Evolutionary conservation across 2,329 filamentous ascomycete genomes (phyloP).

Genomic region (Pezicula neosporulosa): DNA sequence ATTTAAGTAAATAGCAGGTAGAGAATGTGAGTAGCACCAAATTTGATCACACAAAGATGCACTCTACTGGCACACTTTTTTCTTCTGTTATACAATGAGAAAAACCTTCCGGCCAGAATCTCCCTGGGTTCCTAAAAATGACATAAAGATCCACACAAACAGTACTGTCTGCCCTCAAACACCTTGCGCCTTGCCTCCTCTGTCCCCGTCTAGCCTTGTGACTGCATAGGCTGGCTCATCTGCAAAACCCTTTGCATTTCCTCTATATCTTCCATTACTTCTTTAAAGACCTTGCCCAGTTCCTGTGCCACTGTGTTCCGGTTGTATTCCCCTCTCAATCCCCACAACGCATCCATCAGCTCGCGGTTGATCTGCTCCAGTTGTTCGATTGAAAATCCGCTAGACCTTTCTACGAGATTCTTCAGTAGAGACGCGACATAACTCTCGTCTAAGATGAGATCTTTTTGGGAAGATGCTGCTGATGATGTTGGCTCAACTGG

Average conservation of each 20-base stretch:
- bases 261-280: constrained; percentile 65
- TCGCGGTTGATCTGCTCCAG: constrained; percentile 89
- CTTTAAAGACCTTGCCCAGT: constrained; percentile 71
- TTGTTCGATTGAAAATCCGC: constrained; percentile 69
- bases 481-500: constrained; percentile 23
- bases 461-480: constrained; percentile 24
- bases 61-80: no score
- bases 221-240: constrained; percentile 18
- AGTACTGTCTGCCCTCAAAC: no score
- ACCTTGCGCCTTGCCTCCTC: neutral
- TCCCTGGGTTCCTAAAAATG: no score
- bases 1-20: no score
- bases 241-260: constrained; percentile 26
- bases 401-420: constrained; percentile 21
- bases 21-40: no score
- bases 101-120: no score
- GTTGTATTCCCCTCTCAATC: constrained; percentile 76
- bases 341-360: constrained; percentile 90
- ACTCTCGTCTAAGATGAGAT: constrained; percentile 37
- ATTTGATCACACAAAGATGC: no score
- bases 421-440: constrained; percentile 20
- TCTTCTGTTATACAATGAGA: no score
- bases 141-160: no score
- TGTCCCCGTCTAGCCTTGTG: neutral
- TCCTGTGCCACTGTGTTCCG: constrained; percentile 65